A percentile compares a stretch with the other conserved stretches of the same genome.
Evolutionary conservation across 176 grass and related monocot species (phyloP).

Genomic region (Puya raimondii): DNA sequence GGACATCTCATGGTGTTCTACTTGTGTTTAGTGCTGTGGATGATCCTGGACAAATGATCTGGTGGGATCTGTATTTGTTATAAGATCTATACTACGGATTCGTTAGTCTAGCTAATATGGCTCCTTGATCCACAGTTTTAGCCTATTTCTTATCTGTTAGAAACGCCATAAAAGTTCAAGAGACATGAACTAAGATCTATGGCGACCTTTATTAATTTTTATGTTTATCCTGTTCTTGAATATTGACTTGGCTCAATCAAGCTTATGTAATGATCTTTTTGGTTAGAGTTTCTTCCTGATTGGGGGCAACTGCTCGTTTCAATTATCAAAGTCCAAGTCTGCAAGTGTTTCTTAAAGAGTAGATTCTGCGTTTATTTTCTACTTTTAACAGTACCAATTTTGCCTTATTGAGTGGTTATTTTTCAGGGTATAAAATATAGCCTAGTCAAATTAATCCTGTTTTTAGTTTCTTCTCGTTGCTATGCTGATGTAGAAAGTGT

Average conservation of each 20-base stretch:
- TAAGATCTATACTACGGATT: no score
- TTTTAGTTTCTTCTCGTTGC: neutral
- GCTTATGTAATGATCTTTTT: neutral
- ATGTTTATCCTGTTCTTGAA: neutral
- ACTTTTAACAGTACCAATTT: neutral
- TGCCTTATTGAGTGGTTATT: neutral
- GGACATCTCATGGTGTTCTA: no score
- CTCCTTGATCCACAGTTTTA: neutral
- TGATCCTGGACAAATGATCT: no score
- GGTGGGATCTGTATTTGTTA: no score
- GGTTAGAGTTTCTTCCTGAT: neutral
- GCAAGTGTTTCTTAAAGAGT: neutral
- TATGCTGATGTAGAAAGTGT: neutral
- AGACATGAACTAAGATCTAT: neutral
- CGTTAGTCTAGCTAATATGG: no score
- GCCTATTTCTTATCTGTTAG: neutral
- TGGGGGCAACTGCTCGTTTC: neutral
- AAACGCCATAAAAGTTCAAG: neutral
- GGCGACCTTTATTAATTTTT: neutral
- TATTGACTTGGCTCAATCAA: neutral
- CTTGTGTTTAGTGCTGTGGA: no score
- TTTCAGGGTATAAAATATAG: neutral
- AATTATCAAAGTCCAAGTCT: neutral
- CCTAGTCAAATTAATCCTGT: neutral
- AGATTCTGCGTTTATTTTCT: no score